Conservation (phyloP, 2,329 filamentous ascomycete genomes). For the Pseudogymnoascus sp. region DNA sequence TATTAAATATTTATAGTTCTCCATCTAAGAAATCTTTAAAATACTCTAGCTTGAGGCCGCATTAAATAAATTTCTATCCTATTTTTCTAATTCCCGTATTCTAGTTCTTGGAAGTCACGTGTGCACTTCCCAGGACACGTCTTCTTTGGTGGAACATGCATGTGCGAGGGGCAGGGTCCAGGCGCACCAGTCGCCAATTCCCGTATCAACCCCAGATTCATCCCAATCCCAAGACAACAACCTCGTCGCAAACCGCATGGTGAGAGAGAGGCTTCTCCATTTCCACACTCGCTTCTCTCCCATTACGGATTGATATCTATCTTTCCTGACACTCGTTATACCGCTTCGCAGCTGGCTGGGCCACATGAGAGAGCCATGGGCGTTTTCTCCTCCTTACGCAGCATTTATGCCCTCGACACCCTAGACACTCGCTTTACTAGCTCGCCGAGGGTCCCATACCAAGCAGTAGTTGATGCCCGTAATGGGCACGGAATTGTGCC, state of each 20-base stretch:
- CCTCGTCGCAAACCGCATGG: conserved; percentile 3
- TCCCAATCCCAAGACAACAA: conserved; percentile 4
- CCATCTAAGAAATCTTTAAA: background rate
- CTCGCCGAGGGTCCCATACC: conserved; percentile 60
- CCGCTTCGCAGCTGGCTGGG: background rate
- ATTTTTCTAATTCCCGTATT: background rate
- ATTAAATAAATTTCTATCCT: background rate
- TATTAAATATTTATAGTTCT: background rate
- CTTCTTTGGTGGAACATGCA: background rate
- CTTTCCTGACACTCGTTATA: background rate
- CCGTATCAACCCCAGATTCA: conserved; percentile 5
- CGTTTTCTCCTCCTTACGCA: conserved; percentile 34
- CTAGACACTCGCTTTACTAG: conserved; percentile 66
- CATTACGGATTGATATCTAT: background rate
- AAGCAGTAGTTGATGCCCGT: conserved; percentile 45
- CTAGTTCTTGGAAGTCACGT: background rate
- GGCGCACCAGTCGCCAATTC: background rate
- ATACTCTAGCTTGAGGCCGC: background rate
- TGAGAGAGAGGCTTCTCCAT: background rate
- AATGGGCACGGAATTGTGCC: conserved; percentile 31
- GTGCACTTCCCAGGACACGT: background rate
- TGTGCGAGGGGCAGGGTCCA: conserved; percentile 7
- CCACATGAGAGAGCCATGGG: conserved; percentile 19
- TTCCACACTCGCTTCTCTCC: conserved; percentile 1
- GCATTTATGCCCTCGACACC: conserved; percentile 58